phyloP scores from a whole-genome alignment of 1,284 basidiomycete species.

The Irpex sp. region DNA sequence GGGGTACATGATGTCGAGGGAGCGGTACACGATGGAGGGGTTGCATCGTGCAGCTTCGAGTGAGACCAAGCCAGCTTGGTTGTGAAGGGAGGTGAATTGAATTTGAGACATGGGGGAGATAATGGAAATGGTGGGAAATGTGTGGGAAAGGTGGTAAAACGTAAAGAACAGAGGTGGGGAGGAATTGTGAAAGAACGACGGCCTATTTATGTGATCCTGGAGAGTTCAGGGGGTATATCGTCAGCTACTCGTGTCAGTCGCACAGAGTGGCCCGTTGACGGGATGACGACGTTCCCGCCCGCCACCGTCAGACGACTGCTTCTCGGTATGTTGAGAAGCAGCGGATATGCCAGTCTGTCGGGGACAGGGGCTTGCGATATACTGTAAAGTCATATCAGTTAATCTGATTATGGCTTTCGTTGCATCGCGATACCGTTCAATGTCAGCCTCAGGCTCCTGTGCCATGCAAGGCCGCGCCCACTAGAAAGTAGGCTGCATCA shows the following conservation, averaged over 20 bases:
- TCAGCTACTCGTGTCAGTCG: not conserved
- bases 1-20: slow-evolving; percentile 1
- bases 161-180: not conserved
- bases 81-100: not conserved
- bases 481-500: no score
- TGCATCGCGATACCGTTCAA: no score
- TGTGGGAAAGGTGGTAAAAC: not conserved
- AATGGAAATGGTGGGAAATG: not conserved
- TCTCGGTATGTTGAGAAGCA: not conserved
- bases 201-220: not conserved
- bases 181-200: not conserved
- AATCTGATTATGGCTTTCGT: no score
- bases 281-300: not conserved
- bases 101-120: not conserved
- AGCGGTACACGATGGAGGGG: slow-evolving; percentile 2
- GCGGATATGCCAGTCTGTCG: not conserved
- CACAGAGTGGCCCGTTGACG: not conserved
- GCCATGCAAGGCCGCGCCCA: no score
- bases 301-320: not conserved
- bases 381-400: no score
- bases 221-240: not conserved
- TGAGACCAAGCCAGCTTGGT: slow-evolving; percentile 2
- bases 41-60: not conserved
- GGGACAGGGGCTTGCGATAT: not conserved
- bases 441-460: no score